Evolutionary conservation across 352 stramenopile genomes (phyloP).

Genomic region (Pythium biforme): DNA sequence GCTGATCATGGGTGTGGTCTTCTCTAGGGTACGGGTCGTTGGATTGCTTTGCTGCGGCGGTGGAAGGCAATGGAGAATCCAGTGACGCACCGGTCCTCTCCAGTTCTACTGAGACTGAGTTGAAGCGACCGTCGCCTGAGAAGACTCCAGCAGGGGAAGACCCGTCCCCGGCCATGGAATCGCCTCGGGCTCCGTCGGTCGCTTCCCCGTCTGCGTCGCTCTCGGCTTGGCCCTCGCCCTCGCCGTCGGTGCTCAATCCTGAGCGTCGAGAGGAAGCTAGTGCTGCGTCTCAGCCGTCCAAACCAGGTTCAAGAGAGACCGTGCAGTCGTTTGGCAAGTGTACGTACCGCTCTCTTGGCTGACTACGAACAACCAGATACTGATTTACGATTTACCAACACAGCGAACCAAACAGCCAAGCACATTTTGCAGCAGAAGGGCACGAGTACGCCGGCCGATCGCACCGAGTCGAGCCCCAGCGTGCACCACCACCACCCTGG

Average conservation of each 20-base stretch:
- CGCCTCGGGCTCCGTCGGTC: neutral
- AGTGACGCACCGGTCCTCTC: neutral
- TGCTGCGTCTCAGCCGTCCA: neutral
- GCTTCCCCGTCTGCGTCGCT: neutral
- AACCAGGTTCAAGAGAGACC: neutral
- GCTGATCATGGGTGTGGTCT: too few species aligned
- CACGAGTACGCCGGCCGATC: neutral
- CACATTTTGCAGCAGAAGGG: conserved; percentile 5
- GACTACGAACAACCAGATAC: neutral
- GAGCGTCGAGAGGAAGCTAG: neutral
- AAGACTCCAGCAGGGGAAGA: neutral
- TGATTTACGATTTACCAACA: neutral
- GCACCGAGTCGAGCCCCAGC: conserved; percentile 35
- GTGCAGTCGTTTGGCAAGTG: conserved; percentile 14
- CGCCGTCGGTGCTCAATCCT: neutral
- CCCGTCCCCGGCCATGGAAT: too few species aligned
- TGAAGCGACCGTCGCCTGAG: neutral
- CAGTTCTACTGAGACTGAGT: neutral
- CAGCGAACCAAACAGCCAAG: conserved; percentile 25
- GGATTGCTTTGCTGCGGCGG: conserved; percentile 21
- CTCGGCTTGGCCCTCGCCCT: neutral
- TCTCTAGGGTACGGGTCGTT: conserved; percentile 19
- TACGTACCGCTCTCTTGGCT: conserved; percentile 15
- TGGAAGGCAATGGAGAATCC: conserved; percentile 14
- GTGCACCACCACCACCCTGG: conserved; percentile 41